Evolutionary conservation across 2,329 filamentous ascomycete species (phyloP).

Genomic region (Conoideocrella luteorostrata): DNA sequence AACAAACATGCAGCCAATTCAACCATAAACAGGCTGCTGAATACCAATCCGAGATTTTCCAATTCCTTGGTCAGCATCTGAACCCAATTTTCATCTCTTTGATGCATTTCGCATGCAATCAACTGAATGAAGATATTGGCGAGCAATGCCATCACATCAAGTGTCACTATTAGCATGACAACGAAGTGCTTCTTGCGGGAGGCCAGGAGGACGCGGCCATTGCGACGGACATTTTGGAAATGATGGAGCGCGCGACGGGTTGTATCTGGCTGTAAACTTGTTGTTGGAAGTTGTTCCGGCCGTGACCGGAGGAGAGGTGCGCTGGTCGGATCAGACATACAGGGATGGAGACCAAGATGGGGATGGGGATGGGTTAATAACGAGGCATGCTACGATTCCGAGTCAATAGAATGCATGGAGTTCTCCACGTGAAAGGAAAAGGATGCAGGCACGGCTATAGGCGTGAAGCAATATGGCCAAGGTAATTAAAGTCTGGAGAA

Average conservation of each 20-base stretch:
- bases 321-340: neutral
- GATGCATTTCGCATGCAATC: conserved; percentile 40
- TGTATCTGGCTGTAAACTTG: conserved; percentile 1
- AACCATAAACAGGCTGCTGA: conserved; percentile 58
- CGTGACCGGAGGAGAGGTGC: conserved; percentile 5
- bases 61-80: conserved; percentile 31
- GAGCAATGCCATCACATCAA: conserved; percentile 40
- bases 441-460: no score
- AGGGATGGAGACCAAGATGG: no score
- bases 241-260: conserved; percentile 3
- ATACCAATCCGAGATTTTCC: conserved; percentile 46
- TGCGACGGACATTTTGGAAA: conserved; percentile 7
- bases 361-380: no score
- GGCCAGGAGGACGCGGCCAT: conserved; percentile 17
- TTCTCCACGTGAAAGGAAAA: no score
- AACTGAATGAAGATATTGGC: conserved; percentile 42
- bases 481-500: no score
- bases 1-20: conserved; percentile 54
- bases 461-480: no score
- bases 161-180: conserved; percentile 35
- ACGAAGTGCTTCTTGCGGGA: conserved; percentile 39
- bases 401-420: no score
- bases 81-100: conserved; percentile 36
- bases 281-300: neutral
- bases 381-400: no score